Base-by-base conservation (phyloP, 768 basidiomycete species). In the Pulveroboletus ravenelii region DNA sequence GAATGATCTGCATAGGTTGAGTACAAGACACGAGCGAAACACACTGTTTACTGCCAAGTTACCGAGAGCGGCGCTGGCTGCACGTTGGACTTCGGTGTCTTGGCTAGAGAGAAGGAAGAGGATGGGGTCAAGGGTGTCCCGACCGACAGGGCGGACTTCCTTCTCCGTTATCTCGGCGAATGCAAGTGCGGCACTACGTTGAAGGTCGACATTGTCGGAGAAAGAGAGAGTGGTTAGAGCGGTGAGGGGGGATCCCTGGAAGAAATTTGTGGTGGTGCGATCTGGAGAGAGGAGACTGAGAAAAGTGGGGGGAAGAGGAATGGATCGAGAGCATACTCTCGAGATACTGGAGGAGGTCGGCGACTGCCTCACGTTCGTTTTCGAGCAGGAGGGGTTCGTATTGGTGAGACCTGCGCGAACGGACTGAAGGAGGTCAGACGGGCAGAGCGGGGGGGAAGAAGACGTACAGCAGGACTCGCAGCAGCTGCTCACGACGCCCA, bases 131-230 rank as follows among this genome's bases (percentile, higher is more conserved):
- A 99, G 80, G 17, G 96, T 99, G 67, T 98, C 96, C 55, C 96
- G 80, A 13, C 89, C 93, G 18, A 99, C 96, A 41, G 90, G 92
- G 39, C 94, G 83, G 46, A 98, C 95, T 72, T 99, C 96, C 74
- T 98, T 98, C 76, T 99, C 96, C 20, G 96, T 99, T 53, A 99
- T 99, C 71, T 99, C 96, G 34, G 96, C 96, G 64, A 98, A 99
- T 0, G 96, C 96, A 39, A 99, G 81, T 5, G 96, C 96, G 2
- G 96, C 96, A 57, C 92, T 95, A 44, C 96, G 84, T 74, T 99
- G 96, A 17, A 99, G 79, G 74, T 98, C 96, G 58, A 99, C 95
- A 72, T 99, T 99, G 74, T 98, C 96, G 18, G 90, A 93, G 75
- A 97, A 99, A 20, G 93, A 95, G 55, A 99, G 87, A 45, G 93